phyloP scores from a whole-genome alignment of 1,284 basidiomycete genomes.

The Naganishia albida region DNA sequence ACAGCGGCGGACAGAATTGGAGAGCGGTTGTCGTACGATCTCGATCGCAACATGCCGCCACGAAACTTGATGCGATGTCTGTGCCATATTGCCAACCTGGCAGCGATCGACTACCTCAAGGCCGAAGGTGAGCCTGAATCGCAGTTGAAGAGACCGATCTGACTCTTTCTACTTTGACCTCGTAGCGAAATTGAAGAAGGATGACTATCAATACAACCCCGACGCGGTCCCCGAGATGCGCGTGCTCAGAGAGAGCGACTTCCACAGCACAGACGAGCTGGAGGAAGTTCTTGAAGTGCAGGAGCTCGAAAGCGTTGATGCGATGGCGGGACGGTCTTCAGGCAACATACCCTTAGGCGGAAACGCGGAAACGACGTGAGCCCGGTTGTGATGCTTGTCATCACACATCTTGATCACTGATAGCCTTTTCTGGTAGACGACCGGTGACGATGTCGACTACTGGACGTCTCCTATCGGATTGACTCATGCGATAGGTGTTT shows the following conservation, averaged over 20 bases:
- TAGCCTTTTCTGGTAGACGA: not conserved
- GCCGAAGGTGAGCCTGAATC: not conserved
- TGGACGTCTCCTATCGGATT: not conserved
- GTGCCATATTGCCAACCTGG: constrained; percentile 15
- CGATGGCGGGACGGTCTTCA: not conserved
- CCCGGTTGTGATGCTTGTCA: not conserved
- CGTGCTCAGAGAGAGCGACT: not conserved
- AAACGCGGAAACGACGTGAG: no score
- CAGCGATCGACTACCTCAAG: constrained; percentile 1
- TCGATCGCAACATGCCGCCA: not conserved
- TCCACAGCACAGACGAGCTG: not conserved
- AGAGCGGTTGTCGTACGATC: not conserved
- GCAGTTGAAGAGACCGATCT: not conserved
- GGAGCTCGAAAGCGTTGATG: not conserved
- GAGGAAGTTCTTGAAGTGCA: not conserved
- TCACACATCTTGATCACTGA: not conserved
- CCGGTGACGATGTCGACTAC: not conserved
- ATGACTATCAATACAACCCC: not conserved
- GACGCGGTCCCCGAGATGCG: not conserved
- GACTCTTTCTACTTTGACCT: not conserved
- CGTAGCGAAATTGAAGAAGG: not conserved
- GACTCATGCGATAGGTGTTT: constrained; percentile 4
- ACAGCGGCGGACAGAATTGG: not conserved
- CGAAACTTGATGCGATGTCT: constrained; percentile 5
- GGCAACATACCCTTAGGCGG: no score